Conservation (phyloP, 2,329 filamentous ascomycete species). For the Nakataea oryzae region DNA sequence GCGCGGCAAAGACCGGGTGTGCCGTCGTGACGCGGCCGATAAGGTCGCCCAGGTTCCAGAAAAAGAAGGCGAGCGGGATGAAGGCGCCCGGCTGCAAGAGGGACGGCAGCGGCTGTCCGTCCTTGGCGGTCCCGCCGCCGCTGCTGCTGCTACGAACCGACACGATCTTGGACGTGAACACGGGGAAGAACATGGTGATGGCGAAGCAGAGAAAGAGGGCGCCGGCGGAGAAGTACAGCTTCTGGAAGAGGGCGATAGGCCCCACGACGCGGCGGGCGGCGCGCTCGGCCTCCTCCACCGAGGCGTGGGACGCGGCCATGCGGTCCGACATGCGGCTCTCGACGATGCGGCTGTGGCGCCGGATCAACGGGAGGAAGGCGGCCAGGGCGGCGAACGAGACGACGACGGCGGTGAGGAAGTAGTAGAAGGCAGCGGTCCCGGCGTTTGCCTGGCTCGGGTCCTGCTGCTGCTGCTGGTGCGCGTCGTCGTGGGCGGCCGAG, state of each 20-base stretch:
- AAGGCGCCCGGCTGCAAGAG: constrained; percentile 68
- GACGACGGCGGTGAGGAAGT: constrained; percentile 78
- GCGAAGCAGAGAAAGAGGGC: constrained; percentile 73
- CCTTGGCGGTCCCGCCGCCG: neutral
- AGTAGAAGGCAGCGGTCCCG: constrained; percentile 70
- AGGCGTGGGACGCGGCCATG: constrained; percentile 38
- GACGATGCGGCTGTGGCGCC: constrained; percentile 43
- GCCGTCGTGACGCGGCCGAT: constrained; percentile 60
- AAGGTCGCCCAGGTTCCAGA: constrained; percentile 90
- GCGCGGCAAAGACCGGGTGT: constrained; percentile 36
- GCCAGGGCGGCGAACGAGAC: constrained; percentile 62
- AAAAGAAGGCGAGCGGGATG: constrained; percentile 79
- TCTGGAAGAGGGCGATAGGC: constrained; percentile 59
- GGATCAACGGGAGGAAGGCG: constrained; percentile 65
- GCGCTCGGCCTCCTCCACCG: constrained; percentile 41
- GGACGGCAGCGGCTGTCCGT: constrained; percentile 23
- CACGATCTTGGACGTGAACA: constrained; percentile 67
- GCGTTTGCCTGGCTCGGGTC: constrained; percentile 13
- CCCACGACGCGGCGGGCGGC: constrained; percentile 36
- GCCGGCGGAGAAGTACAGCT: constrained; percentile 68
- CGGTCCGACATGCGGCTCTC: constrained; percentile 35
- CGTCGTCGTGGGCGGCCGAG: constrained; percentile 12
- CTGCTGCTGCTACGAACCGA: constrained; percentile 22
- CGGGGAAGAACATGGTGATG: constrained; percentile 88
- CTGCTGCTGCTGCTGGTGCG: neutral